phyloP scores from a whole-genome alignment of 345 rosid species.

The Populus davidiana region DNA sequence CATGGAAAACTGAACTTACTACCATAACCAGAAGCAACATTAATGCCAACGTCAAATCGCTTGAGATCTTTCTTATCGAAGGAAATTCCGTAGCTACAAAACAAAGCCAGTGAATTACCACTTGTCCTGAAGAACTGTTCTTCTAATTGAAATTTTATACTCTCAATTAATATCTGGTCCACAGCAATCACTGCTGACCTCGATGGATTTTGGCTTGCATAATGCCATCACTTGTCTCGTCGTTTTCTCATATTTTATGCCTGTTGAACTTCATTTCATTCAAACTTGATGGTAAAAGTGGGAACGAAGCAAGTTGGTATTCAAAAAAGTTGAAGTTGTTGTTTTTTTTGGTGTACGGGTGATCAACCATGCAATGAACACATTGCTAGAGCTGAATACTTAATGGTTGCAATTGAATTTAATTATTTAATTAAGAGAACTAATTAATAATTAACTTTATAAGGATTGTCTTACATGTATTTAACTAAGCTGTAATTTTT shows the following conservation, averaged over 20 bases:
- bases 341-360: constrained; percentile 16
- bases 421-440: not conserved
- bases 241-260: not conserved
- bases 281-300: not conserved
- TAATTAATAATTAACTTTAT: too few species aligned
- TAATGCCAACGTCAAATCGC: too few species aligned
- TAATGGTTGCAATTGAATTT: not conserved
- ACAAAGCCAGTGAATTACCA: not conserved
- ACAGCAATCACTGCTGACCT: not conserved
- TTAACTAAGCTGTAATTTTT: too few species aligned
- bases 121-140: not conserved
- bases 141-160: not conserved
- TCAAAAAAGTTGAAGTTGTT: not conserved
- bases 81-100: not conserved
- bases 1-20: too few species aligned
- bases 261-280: not conserved
- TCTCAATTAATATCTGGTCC: not conserved
- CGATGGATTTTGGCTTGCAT: not conserved
- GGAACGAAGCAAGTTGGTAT: not conserved
- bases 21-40: too few species aligned
- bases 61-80: too few species aligned
- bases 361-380: constrained; percentile 16
- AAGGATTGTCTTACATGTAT: too few species aligned
- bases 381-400: not conserved
- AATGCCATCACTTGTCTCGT: not conserved